These are phyloP conservation scores for Geotrichum macrosporum DNA, from an alignment of 1,139 yeast species.

Conservation along the genomic window DNA sequence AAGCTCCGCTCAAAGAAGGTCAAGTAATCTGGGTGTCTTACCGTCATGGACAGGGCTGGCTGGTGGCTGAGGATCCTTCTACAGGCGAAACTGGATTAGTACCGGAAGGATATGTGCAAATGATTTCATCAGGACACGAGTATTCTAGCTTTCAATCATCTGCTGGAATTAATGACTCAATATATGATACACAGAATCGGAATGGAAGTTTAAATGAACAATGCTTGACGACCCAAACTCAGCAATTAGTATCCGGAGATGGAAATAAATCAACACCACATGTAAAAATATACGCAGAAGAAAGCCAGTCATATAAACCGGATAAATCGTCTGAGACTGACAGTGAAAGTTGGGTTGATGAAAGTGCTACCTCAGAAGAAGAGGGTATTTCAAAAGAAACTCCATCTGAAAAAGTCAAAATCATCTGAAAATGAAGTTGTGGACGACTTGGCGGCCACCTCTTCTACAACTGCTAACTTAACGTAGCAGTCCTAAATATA, in stretches of 20 bases:
- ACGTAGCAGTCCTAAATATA: too few relatives aligned
- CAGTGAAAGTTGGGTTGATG: slow-evolving; percentile 31
- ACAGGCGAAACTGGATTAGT: slow-evolving; percentile 85
- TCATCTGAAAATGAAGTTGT: background rate
- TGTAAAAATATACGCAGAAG: slow-evolving; percentile 18
- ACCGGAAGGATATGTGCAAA: slow-evolving; percentile 88
- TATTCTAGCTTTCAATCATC: slow-evolving; percentile 7
- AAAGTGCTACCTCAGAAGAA: slow-evolving; percentile 25
- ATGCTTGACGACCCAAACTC: background rate
- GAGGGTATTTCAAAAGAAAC: background rate
- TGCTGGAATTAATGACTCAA: background rate
- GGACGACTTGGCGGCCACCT: background rate
- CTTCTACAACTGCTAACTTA: too few relatives aligned
- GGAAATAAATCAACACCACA: slow-evolving; percentile 11
- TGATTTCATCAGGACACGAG: slow-evolving; percentile 28
- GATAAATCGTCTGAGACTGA: slow-evolving; percentile 27
- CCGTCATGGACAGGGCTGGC: slow-evolving; percentile 97
- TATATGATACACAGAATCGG: background rate
- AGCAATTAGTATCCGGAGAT: background rate
- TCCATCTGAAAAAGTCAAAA: background rate
- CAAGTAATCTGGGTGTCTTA: slow-evolving; percentile 81
- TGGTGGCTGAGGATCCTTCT: slow-evolving; percentile 80
- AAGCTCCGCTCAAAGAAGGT: slow-evolving; percentile 70
- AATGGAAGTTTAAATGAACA: background rate
- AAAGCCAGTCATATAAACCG: background rate